phyloP scores from a whole-genome alignment of 768 basidiomycete genomes.

The Kwoniella heveanensis region DNA sequence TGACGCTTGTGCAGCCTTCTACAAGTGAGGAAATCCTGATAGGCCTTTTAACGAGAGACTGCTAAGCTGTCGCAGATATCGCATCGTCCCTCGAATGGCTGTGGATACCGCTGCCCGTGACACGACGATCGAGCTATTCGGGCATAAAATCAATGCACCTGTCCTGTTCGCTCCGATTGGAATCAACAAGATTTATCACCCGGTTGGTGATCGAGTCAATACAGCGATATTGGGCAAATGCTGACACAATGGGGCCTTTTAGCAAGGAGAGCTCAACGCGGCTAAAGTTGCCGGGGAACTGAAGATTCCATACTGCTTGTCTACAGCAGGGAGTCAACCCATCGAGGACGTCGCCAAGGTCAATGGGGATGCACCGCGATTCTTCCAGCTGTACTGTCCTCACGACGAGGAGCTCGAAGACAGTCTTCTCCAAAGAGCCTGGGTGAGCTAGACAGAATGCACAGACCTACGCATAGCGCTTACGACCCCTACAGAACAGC shows the following conservation, averaged over 20 bases:
- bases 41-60: no score
- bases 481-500: conserved; percentile 33
- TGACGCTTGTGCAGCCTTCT: conserved; percentile 22
- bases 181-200: conserved; percentile 60
- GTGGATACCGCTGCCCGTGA: conserved; percentile 62
- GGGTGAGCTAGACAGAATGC: no score
- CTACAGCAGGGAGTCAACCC: conserved; percentile 70
- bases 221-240: background rate
- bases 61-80: conserved; percentile 46
- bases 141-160: conserved; percentile 61
- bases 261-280: conserved; percentile 70
- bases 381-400: conserved; percentile 65
- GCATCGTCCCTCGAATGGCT: conserved; percentile 69
- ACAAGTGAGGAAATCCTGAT: conserved; percentile 17
- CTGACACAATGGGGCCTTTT: no score
- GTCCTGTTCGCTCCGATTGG: conserved; percentile 69
- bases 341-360: conserved; percentile 78
- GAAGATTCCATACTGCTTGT: conserved; percentile 71
- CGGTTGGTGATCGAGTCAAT: background rate
- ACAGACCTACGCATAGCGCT: no score
- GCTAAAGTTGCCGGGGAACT: conserved; percentile 68
- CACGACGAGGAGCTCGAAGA: conserved; percentile 63
- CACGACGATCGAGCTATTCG: conserved; percentile 60
- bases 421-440: conserved; percentile 59
- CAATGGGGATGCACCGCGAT: conserved; percentile 62